Evolutionary conservation across 1,284 basidiomycete genomes (phyloP).

Genomic region (Psilocybe mexicana): DNA sequence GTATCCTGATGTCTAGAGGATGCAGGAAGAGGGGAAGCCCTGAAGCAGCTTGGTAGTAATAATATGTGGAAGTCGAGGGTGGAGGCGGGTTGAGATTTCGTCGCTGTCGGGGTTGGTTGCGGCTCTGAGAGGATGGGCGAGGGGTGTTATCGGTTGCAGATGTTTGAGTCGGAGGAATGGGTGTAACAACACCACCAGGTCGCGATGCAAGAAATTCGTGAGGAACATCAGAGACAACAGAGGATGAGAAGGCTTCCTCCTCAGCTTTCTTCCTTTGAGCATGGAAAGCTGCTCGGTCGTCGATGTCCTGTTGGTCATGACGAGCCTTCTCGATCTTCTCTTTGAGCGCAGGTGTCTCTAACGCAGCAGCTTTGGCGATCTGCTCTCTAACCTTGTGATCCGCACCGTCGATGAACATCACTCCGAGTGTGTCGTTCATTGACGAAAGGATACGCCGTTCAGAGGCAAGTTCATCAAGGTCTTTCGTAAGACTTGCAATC

Average conservation of each 20-base stretch:
- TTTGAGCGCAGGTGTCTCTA: constrained; percentile 65
- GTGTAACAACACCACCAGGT: constrained; percentile 24
- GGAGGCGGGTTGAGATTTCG: constrained; percentile 82
- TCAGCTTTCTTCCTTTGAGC: constrained; percentile 42
- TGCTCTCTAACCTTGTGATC: constrained; percentile 75
- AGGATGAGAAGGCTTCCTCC: constrained; percentile 20
- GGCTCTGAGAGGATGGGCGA: constrained; percentile 27
- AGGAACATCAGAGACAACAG: constrained; percentile 37
- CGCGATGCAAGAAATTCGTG: constrained; percentile 54
- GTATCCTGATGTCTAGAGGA: constrained; percentile 93
- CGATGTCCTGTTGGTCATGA: constrained; percentile 60
- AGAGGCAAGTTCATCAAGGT: constrained; percentile 71
- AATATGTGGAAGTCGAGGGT: constrained; percentile 82
- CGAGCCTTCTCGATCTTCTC: constrained; percentile 61
- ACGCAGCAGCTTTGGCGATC: constrained; percentile 72
- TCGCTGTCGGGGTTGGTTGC: constrained; percentile 53
- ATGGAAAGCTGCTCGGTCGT: constrained; percentile 39
- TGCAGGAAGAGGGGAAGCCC: constrained; percentile 93
- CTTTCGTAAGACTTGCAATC: constrained; percentile 68
- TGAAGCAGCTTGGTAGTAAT: constrained; percentile 94
- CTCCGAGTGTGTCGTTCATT: constrained; percentile 75
- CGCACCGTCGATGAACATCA: constrained; percentile 82
- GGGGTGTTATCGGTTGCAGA: constrained; percentile 15
- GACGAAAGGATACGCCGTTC: constrained; percentile 66
- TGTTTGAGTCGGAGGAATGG: constrained; percentile 23